Evolutionary conservation across 805 yeast species (phyloP).

Genomic region (Phaffomyces antillensis): DNA sequence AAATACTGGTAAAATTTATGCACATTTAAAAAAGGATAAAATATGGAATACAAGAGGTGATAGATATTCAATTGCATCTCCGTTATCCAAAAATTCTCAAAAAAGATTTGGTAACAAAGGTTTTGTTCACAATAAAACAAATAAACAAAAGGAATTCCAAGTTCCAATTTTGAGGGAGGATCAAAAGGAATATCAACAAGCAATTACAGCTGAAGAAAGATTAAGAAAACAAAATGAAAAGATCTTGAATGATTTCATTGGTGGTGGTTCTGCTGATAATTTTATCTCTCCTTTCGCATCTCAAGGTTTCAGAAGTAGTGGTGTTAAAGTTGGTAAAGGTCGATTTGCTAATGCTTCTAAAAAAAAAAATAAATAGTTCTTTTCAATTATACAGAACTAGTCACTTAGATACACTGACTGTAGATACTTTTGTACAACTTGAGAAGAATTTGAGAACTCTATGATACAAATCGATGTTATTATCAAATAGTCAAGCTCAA

Average conservation of each 20-base stretch:
- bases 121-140: slow-evolving; percentile 62
- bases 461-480: no score
- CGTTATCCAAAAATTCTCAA: slow-evolving; percentile 68
- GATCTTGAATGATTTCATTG: slow-evolving; percentile 79
- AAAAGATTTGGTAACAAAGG: slow-evolving; percentile 75
- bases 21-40: slow-evolving; percentile 85
- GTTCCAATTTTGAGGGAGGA: slow-evolving; percentile 76
- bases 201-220: slow-evolving; percentile 85
- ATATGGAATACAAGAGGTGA: slow-evolving; percentile 93
- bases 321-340: slow-evolving; percentile 81
- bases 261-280: slow-evolving; percentile 89
- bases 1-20: slow-evolving; percentile 72
- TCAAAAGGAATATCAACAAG: slow-evolving; percentile 87
- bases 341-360: slow-evolving; percentile 67
- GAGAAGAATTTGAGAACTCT: no score
- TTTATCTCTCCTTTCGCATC: slow-evolving; percentile 81
- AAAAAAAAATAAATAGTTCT: slow-evolving; percentile 21
- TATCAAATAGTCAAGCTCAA: no score
- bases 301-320: slow-evolving; percentile 53
- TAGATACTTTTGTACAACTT: no score
- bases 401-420: no score
- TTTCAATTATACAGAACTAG: background rate
- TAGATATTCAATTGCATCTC: slow-evolving; percentile 75
- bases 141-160: slow-evolving; percentile 39
- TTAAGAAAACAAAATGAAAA: slow-evolving; percentile 81